These are phyloP conservation scores for Zizania latifolia DNA, from an alignment of 176 grass and related monocot species.

Conservation along the genomic window DNA sequence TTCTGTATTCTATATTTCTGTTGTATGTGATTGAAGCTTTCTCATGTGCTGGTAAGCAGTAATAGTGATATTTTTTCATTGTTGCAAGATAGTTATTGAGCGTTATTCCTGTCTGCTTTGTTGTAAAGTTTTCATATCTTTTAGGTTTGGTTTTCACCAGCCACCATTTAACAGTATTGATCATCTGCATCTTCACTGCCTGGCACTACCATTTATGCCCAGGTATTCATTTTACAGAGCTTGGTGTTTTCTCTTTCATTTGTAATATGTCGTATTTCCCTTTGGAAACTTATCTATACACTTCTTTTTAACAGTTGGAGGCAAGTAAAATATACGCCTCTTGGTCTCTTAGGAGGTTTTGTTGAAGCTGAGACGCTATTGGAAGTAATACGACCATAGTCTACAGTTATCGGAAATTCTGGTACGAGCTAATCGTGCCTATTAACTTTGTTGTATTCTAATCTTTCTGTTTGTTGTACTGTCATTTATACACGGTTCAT, in stretches of 20 bases:
- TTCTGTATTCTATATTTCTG: neutral
- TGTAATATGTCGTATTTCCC: neutral
- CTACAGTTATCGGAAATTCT: conserved; percentile 9
- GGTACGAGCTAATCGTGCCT: neutral
- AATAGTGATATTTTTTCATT: neutral
- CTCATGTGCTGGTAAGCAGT: neutral
- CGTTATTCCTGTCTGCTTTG: neutral
- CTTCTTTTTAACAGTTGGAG: conserved; percentile 54
- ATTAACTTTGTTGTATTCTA: no score
- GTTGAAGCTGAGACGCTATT: conserved; percentile 60
- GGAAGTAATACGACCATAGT: conserved; percentile 59
- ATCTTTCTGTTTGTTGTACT: neutral
- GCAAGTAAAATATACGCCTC: conserved; percentile 63
- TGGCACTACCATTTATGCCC: conserved; percentile 78
- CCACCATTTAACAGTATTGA: conserved; percentile 86
- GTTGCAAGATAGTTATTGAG: neutral
- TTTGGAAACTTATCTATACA: conserved; percentile 4
- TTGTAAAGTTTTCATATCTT: neutral
- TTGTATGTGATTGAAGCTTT: neutral
- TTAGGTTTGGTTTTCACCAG: conserved; percentile 89
- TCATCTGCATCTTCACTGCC: conserved; percentile 93
- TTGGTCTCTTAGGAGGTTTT: conserved; percentile 59
- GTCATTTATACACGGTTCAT: neutral
- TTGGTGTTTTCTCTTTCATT: neutral
- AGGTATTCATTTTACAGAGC: conserved; percentile 31